phyloP scores from a whole-genome alignment of 306 rosid genomes.

The Oemleria cerasiformis region DNA sequence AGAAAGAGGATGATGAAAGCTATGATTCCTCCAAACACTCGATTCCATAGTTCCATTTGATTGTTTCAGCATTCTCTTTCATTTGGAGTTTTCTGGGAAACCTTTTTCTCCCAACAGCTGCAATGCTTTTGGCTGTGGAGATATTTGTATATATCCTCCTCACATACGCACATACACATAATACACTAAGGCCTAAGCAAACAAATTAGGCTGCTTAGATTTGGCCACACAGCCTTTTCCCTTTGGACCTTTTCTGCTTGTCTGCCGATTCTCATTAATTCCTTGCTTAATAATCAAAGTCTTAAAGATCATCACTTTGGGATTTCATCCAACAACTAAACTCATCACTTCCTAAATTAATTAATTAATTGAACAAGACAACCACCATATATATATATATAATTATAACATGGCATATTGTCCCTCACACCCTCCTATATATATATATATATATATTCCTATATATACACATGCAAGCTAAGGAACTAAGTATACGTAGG shows the following conservation, averaged over 20 bases:
- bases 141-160: constrained; percentile 10
- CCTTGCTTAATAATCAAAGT: neutral
- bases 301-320: neutral
- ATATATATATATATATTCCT: too few relatives aligned
- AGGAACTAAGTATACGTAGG: too few relatives aligned
- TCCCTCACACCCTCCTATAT: too few relatives aligned
- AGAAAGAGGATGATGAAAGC: neutral
- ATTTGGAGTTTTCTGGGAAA: constrained; percentile 48
- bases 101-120: constrained; percentile 44
- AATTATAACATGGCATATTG: too few relatives aligned
- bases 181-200: neutral
- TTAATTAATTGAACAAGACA: constrained; percentile 14
- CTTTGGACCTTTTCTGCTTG: constrained; percentile 56
- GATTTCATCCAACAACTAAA: constrained; percentile 40
- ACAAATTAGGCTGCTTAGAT: constrained; percentile 39
- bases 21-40: constrained; percentile 71
- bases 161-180: constrained; percentile 36
- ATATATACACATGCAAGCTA: too few relatives aligned
- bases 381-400: constrained; percentile 8
- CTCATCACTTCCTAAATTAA: neutral
- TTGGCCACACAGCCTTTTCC: constrained; percentile 66
- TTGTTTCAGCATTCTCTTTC: constrained; percentile 70
- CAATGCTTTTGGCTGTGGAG: constrained; percentile 20
- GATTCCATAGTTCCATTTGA: constrained; percentile 64
- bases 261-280: constrained; percentile 62